Base-by-base conservation (phyloP, 192 early-diverging fungal genomes). In the Globomyces pollinis-pini region DNA sequence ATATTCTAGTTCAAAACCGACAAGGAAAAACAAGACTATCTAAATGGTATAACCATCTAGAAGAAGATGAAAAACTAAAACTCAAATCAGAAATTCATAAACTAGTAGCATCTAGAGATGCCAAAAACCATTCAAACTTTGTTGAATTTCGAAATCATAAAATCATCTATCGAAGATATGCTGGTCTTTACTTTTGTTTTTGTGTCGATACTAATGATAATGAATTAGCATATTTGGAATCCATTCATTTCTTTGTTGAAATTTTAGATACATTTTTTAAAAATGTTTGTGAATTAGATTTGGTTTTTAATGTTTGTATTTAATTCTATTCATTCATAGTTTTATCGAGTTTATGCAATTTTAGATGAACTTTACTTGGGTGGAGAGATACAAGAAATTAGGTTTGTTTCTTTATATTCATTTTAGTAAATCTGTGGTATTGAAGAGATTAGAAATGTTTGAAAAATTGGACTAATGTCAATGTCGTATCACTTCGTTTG, bases 131-230 rank as follows among this genome's bases (percentile, higher is more conserved):
- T 73, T 90, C 89, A 38, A 98, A 97, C 70, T 97, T 97, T 84
- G 89, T 95, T 38, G 96, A 99, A 89, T 98, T 94, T 76, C 87
- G 92, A 62, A 94, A 94, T 76, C 89, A 93, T 76, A 97, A 96
- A 68, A 90, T 99, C 32, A 90, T 99, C 0, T 99, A 99, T 62
- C 88, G 96, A 32, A 86, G 96, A 26, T 98, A 98, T 73, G 94
- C 94, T 0, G 94, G 55, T 31, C 75, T 99, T 23, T 99, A 95
- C 74, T 99, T 99, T 71, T 98, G 96, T 73, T 90, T 98, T 65
- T 95, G 94, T 68, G 93, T 99, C 0, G 94, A 98, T 69, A 88
- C 90, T 15, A 98, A 96, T 69, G 96, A 99, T 73, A 99, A 99
- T 62, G 94, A 98, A 65, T 74, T 99, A 18, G 85, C 88, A 0